Evolutionary conservation across 1,284 basidiomycete species (phyloP), one percentile per base, ranked within the genome.

Genomic region (Austropuccinia psidii): DNA sequence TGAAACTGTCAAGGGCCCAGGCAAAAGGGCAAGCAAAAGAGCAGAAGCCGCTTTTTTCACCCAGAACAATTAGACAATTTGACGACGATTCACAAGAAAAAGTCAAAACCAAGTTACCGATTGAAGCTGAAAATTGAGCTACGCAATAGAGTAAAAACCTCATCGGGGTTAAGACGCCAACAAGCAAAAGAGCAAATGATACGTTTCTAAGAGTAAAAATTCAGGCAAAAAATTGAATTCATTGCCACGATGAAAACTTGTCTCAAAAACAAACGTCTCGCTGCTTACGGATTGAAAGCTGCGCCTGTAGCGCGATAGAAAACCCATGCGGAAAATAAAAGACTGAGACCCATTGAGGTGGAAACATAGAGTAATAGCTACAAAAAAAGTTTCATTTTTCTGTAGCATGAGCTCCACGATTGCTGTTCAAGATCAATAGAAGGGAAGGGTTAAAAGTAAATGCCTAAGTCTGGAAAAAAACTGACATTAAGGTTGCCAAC

Each of bases 241-340:
- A 13, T 1, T 39, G 21, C 4, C 1, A 19, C 11, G 41, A 17
- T 4, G 41, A 19, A 27, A 54, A 43, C 64, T 8, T n/a, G 39
- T 39, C 37, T 31, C 27, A 62, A 39, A 35, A 33, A 41, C 4
- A 45, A 4, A 74, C 41, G 27, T 29, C 41, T 19, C n/a, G 45
- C 24, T n/a, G 55, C 41, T 31, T 86, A 80, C 9, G 69, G 69
- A 35, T 73, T 73, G 50, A 73, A 73, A n/a, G 69, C 69, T 41
- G 85, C 86, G 7, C 88, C 89, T 0, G 88, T 89, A 58, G 88
- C 84, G 37, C 89, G 84, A 80, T 86, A 90, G 81, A 90, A 90
- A 39, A 90, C 80, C 86, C 88, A 90, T 6, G 86, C 87, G 2
- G 85, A 86, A 39, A 88, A 85, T 55, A 89, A 83, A 43, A 90